A percentile compares a stretch with the other conserved stretches of the same genome.
phyloP scores from a whole-genome alignment of 208 protist genomes.

The Wallacemonas rigidus region DNA sequence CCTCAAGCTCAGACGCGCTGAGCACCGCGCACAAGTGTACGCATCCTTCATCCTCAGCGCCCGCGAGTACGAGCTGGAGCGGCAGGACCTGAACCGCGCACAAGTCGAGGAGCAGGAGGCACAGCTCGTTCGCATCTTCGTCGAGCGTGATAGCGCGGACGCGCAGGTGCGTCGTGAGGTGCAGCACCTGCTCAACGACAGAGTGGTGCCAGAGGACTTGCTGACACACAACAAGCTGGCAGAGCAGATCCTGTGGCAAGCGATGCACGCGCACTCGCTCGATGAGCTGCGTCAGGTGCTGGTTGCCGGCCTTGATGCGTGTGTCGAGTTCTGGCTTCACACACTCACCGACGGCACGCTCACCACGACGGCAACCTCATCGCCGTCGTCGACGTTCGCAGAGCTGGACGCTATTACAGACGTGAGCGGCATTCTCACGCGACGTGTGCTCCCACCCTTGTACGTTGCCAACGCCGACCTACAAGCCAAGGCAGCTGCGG shows the following conservation, averaged over 20 bases:
- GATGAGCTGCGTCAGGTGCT: constrained; percentile 48
- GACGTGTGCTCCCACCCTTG: constrained; percentile 45
- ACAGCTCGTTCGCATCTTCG: constrained; percentile 61
- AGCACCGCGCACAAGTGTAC: constrained; percentile 66
- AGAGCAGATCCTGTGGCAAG: constrained; percentile 78
- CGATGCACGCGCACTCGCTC: constrained; percentile 63
- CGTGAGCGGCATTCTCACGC: constrained; percentile 64
- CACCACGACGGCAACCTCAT: too few species aligned
- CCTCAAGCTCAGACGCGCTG: constrained; percentile 41
- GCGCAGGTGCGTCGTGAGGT: constrained; percentile 44
- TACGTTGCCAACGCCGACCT: constrained; percentile 15
- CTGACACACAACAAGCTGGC: constrained; percentile 67
- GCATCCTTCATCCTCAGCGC: constrained; percentile 59
- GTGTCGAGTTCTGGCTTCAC: constrained; percentile 61
- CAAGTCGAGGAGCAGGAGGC: constrained; percentile 69
- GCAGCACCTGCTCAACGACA: constrained; percentile 59
- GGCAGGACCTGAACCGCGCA: constrained; percentile 31
- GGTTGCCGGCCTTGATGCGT: constrained; percentile 47
- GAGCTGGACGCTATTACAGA: constrained; percentile 70
- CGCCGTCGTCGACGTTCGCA: constrained; percentile 21
- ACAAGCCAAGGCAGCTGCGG: constrained; percentile 3
- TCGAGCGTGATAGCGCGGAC: constrained; percentile 44
- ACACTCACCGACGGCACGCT: neutral
- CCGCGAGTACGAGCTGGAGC: constrained; percentile 54
- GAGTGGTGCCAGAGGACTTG: constrained; percentile 35